phyloP scores from a whole-genome alignment of 1,139 yeast species.

The Suzukiozyma palmioleophila region DNA sequence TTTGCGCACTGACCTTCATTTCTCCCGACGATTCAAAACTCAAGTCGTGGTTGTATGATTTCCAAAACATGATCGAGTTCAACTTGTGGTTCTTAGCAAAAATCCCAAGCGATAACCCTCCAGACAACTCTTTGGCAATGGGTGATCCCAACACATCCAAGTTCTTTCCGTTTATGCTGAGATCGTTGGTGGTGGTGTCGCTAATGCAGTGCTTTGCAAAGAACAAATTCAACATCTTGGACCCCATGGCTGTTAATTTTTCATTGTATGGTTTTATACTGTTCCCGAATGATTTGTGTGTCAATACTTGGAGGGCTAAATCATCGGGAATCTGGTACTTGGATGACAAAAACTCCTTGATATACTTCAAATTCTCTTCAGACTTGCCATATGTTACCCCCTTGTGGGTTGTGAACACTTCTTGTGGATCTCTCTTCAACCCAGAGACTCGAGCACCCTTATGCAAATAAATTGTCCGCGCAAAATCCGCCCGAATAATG shows the following conservation, averaged over 20 bases:
- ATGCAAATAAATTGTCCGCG: conserved; percentile 35
- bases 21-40: conserved; percentile 56
- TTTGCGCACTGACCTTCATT: conserved; percentile 56
- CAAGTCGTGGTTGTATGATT: conserved; percentile 49
- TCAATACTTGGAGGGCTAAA: conserved; percentile 69
- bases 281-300: conserved; percentile 93
- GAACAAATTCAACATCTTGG: conserved; percentile 60
- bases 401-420: conserved; percentile 50
- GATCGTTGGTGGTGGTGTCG: conserved; percentile 21
- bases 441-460: conserved; percentile 68
- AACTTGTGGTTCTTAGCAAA: conserved; percentile 49
- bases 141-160: conserved; percentile 63
- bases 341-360: conserved; percentile 43
- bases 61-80: conserved; percentile 68
- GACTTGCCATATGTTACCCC: conserved; percentile 59
- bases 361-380: conserved; percentile 43
- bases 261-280: conserved; percentile 88
- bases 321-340: conserved; percentile 47
- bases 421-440: conserved; percentile 69
- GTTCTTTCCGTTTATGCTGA: conserved; percentile 50
- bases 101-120: conserved; percentile 47
- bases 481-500: conserved; percentile 1
- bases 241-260: conserved; percentile 74
- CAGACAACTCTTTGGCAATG: conserved; percentile 46
- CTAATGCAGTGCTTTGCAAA: conserved; percentile 51